Conservation (phyloP, 192 early-diverging fungal species). For the Coemansia sp. region DNA sequence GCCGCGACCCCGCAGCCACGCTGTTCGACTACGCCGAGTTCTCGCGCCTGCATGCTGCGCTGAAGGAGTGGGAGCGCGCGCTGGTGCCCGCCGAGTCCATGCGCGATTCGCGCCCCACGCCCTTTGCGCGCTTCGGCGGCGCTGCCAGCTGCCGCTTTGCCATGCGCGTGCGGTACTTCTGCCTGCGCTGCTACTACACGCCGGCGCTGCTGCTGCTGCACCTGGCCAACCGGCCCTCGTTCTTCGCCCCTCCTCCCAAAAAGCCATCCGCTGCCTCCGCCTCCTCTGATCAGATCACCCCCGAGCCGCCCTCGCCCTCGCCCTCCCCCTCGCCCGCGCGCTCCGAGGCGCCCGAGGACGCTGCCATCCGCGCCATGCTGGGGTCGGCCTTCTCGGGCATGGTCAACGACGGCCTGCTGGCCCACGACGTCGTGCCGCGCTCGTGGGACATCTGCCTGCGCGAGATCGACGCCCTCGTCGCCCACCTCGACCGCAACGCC, state of each 20-base stretch:
- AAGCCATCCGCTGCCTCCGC: conserved; percentile 5
- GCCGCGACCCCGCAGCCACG: conserved; percentile 4
- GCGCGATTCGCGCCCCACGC: not conserved
- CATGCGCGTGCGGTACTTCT: conserved; percentile 48
- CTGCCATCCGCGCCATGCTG: conserved; percentile 34
- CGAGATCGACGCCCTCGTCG: conserved; percentile 28
- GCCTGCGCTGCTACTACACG: conserved; percentile 41
- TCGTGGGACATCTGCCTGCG: conserved; percentile 41
- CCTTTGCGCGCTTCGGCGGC: conserved; percentile 23
- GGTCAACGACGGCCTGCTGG: conserved; percentile 45
- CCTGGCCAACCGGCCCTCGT: conserved; percentile 46
- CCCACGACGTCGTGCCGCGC: conserved; percentile 40
- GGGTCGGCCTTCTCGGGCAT: conserved; percentile 32
- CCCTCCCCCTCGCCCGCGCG: conserved; percentile 9
- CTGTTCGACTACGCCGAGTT: conserved; percentile 44
- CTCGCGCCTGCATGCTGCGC: conserved; percentile 13
- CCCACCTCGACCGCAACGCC: conserved; percentile 40
- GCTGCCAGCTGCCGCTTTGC: conserved; percentile 35
- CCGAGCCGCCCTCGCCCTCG: not conserved
- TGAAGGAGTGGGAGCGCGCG: conserved; percentile 22
- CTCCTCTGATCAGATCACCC: conserved; percentile 11
- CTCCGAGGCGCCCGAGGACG: conserved; percentile 30
- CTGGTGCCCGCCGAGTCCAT: conserved; percentile 39
- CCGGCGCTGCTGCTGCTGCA: conserved; percentile 35
- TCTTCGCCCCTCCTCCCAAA: conserved; percentile 12